Base-by-base conservation (phyloP, 768 basidiomycete genomes). In the Leucocoprinus sp. region DNA sequence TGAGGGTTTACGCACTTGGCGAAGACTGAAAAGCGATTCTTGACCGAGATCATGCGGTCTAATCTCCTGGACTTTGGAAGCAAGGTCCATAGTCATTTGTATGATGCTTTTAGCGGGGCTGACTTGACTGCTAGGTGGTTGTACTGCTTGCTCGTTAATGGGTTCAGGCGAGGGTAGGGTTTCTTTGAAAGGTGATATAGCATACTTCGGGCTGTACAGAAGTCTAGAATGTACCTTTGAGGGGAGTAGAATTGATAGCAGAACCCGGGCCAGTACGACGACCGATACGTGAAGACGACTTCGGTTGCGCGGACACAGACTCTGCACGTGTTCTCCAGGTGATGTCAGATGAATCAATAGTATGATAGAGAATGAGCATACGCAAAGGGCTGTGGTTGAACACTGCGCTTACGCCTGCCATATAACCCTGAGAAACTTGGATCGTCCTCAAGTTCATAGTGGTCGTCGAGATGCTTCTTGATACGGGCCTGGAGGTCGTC, bases 401-500 rank as follows among this genome's bases (percentile, higher is more conserved):
- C 67, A 36, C 69, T 71, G 42, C 68, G 59, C 52, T 67, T 66
- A 57, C 68, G 64, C 52, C 66, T 63, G 45, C 62, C 60, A 50
- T 67, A 81, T 14, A 85, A 64, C 15, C 83, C 81, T 4, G 71
- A 49, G 54, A 83, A 85, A 1, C 46, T 55, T 14, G 78, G 73
- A 40, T 81, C 65, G 22, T 80, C 76, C 52, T 79, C 78, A 19
- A 84, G 67, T 15, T 61, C 55, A 26, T 65, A 52, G 40, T 84
- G 67, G 28, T 57, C 52, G 38, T 82, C 80, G 14, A 85, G 71
- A 50, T 83, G 71, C 46, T 64, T 72, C 54, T 76, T 81, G 50
- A 85, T 82, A 48, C 82, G 68, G n/a, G 56, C 57, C 43, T 75
- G 72, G 8, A 84, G 50, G 2, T 82, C 80, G 23, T 84, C 80